Evolutionary conservation across 2,329 filamentous ascomycete genomes (phyloP).

Genomic region (Albophoma yamanashiensis): DNA sequence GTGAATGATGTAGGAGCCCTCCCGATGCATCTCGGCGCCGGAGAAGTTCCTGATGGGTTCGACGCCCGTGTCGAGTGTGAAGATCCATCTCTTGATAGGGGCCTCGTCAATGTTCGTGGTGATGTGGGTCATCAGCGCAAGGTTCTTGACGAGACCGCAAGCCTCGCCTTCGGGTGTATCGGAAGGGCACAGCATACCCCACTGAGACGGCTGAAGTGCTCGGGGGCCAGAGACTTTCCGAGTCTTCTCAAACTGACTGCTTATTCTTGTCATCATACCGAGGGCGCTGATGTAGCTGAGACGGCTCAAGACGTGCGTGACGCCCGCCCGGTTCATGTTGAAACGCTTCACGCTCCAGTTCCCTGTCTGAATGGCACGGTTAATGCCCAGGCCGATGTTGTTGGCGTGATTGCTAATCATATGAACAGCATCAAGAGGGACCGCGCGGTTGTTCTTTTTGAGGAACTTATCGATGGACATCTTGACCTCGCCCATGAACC

Average conservation of each 20-base stretch:
- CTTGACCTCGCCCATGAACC: conserved; percentile 81
- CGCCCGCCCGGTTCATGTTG: conserved; percentile 94
- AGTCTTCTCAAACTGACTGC: conserved; percentile 97
- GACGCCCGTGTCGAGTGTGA: conserved; percentile 76
- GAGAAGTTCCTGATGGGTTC: conserved; percentile 59
- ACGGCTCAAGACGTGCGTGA: conserved; percentile 91
- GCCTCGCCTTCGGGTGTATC: conserved; percentile 98
- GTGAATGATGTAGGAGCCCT: conserved; percentile 81
- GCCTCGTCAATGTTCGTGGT: conserved; percentile 93
- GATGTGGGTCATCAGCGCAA: conserved; percentile 98
- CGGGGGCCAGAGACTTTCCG: conserved; percentile 91
- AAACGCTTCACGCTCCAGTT: conserved; percentile 98
- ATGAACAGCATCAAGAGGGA: conserved; percentile 76
- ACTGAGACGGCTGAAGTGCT: conserved; percentile 93
- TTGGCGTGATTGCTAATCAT: conserved; percentile 78
- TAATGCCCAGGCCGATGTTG: conserved; percentile 85
- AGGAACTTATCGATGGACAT: conserved; percentile 90
- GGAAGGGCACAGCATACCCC: conserved; percentile 94
- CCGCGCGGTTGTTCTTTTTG: conserved; percentile 83
- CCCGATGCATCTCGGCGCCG: conserved; percentile 76
- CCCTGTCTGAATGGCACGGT: conserved; percentile 90
- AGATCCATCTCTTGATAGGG: conserved; percentile 77
- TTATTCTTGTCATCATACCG: conserved; percentile 99
- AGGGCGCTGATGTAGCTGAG: conserved; percentile 93
- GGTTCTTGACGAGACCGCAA: conserved; percentile 93